Conservation (phyloP, 1,284 basidiomycete species). For the Stereum hirsutum region DNA sequence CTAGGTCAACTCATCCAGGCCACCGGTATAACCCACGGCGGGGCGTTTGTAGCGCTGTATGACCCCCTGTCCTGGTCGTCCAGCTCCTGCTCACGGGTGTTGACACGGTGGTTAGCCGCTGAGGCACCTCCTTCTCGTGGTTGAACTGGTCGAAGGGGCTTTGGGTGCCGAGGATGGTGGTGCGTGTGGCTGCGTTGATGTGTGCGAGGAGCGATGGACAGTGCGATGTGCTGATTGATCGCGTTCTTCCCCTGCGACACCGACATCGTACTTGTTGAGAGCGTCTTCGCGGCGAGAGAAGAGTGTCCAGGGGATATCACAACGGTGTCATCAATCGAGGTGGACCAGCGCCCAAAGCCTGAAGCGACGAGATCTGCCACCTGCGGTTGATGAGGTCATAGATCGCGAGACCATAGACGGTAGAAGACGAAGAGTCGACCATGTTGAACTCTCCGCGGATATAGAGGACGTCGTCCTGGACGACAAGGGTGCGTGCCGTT, state of each 20-base stretch:
- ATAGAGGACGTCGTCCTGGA: constrained; percentile 57
- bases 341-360: constrained; percentile 45
- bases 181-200: constrained; percentile 80
- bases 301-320: constrained; percentile 83
- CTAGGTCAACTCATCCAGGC: constrained; percentile 92
- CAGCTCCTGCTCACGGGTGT: constrained; percentile 66
- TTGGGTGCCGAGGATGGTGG: constrained; percentile 56
- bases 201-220: constrained; percentile 76
- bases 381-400: constrained; percentile 61
- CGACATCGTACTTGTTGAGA: constrained; percentile 44
- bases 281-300: constrained; percentile 73
- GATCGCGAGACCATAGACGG: constrained; percentile 58
- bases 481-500: constrained; percentile 65
- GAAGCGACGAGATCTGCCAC: constrained; percentile 51
- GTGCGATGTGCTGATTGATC: constrained; percentile 66
- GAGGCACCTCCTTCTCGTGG: constrained; percentile 49
- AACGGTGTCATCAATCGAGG: constrained; percentile 51
- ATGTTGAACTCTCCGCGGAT: constrained; percentile 77
- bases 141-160: constrained; percentile 40
- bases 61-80: constrained; percentile 78
- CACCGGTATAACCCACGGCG: constrained; percentile 72
- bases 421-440: constrained; percentile 34
- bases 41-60: constrained; percentile 73
- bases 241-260: constrained; percentile 61
- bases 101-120: too few relatives aligned